These are phyloP conservation scores for Chytriomyces hyalinus DNA, from an alignment of 192 early-diverging fungal species.

Conservation along the genomic window DNA sequence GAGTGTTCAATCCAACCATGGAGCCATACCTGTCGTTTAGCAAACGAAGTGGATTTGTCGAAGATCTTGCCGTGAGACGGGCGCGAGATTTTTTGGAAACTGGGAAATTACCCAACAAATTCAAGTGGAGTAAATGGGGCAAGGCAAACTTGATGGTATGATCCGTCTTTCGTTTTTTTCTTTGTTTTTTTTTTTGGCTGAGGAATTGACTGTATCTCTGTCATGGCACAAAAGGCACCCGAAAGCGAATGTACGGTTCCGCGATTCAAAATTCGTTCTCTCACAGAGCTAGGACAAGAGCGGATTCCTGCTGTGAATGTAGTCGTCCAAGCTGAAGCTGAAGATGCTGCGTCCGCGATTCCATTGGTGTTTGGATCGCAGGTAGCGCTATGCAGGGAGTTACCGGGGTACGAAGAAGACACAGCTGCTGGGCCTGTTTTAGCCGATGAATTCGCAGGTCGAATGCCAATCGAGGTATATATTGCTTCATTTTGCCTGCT, in stretches of 20 bases:
- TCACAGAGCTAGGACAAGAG: neutral
- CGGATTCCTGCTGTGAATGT: neutral
- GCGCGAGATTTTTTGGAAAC: conserved; percentile 32
- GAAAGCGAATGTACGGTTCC: neutral
- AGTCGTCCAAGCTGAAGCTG: neutral
- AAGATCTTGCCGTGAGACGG: conserved; percentile 34
- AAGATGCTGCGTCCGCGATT: neutral
- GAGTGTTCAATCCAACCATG: conserved; percentile 44
- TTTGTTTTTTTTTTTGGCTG: neutral
- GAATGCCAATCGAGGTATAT: neutral
- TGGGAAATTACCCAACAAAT: conserved; percentile 17
- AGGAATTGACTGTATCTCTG: neutral
- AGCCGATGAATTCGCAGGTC: neutral
- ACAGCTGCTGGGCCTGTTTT: neutral
- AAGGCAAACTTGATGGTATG: conserved; percentile 5
- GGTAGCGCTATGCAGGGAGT: neutral
- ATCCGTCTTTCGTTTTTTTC: conserved; percentile 1
- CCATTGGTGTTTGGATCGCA: neutral
- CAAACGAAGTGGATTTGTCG: conserved; percentile 36
- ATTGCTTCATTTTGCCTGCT: neutral
- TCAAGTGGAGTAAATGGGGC: conserved; percentile 19
- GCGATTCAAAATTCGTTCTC: conserved; percentile 3
- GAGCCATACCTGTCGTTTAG: conserved; percentile 48
- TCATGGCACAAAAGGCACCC: neutral
- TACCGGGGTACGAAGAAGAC: conserved; percentile 12